Conservation (phyloP, 495 filamentous ascomycete genomes). For the Cercophora samala region DNA sequence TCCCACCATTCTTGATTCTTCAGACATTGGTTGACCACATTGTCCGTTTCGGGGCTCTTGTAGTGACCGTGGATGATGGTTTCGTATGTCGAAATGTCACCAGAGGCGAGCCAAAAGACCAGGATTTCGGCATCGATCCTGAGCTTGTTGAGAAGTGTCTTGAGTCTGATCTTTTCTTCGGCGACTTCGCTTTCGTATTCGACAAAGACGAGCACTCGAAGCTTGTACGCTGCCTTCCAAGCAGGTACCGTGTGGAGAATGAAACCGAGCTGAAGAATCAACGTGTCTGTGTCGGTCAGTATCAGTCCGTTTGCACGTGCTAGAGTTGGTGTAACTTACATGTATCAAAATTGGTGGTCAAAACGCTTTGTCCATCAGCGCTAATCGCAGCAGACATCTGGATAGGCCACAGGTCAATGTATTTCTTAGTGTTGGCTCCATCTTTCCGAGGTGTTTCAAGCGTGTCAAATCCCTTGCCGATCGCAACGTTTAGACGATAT, state of each 20-base stretch:
- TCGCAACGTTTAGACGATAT: conserved; percentile 78
- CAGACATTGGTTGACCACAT: conserved; percentile 56
- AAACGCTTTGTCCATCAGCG: conserved; percentile 61
- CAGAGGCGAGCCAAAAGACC: conserved; percentile 79
- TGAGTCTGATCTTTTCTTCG: conserved; percentile 71
- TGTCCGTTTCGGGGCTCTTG: conserved; percentile 43
- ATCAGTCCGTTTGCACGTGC: neutral
- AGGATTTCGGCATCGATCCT: conserved; percentile 75
- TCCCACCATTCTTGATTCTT: conserved; percentile 80
- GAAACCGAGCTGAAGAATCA: conserved; percentile 82
- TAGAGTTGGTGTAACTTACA: conserved; percentile 40
- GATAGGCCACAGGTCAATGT: conserved; percentile 87
- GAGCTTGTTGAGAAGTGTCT: conserved; percentile 72
- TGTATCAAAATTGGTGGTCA: conserved; percentile 90
- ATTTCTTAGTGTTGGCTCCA: conserved; percentile 62
- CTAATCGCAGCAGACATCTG: conserved; percentile 75
- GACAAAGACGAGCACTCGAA: conserved; percentile 81
- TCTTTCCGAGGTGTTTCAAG: conserved; percentile 64
- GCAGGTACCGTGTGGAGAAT: conserved; percentile 79
- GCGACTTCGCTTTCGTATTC: conserved; percentile 84
- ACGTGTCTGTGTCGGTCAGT: conserved; percentile 54
- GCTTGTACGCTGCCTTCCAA: conserved; percentile 72
- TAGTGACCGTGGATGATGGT: conserved; percentile 67
- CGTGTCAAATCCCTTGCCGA: conserved; percentile 77
- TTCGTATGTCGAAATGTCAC: conserved; percentile 68